Evolutionary conservation across 495 filamentous ascomycete genomes (phyloP).

Genomic region (Aspergillus sclerotioniger): DNA sequence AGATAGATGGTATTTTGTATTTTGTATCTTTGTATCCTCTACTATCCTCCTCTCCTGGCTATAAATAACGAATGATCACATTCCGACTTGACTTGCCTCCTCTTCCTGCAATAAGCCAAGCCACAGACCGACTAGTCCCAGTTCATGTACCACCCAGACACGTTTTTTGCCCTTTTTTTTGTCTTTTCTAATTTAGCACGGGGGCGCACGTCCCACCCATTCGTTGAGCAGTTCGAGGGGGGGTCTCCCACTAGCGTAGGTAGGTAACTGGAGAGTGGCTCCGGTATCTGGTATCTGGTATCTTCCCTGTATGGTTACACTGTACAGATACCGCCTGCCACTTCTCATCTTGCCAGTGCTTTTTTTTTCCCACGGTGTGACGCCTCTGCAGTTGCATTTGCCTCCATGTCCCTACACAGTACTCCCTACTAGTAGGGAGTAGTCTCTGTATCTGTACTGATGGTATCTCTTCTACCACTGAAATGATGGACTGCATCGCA

Average conservation of each 20-base stretch:
- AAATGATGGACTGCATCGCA: not conserved
- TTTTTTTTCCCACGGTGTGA: not conserved
- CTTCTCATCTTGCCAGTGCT: not conserved
- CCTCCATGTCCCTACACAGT: not conserved
- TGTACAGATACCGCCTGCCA: no score
- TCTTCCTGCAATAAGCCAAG: constrained; percentile 3
- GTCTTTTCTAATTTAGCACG: constrained; percentile 10
- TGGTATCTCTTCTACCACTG: no score
- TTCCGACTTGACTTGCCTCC: not conserved
- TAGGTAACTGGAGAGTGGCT: not conserved
- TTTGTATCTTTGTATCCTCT: no score
- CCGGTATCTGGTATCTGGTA: no score
- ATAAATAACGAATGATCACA: not conserved
- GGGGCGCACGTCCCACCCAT: constrained; percentile 7
- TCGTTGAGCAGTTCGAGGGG: constrained; percentile 5
- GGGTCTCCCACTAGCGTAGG: not conserved
- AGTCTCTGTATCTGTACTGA: no score
- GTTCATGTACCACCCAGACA: constrained; percentile 4
- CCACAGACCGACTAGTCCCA: not conserved
- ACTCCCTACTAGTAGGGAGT: no score
- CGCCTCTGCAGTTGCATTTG: not conserved
- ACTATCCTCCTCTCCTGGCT: not conserved
- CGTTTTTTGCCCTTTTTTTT: constrained; percentile 7
- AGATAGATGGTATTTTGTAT: no score
- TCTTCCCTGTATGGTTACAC: no score